Evolutionary conservation across 129 eudicot genomes (phyloP).

Genomic region (Artemisia annua): DNA sequence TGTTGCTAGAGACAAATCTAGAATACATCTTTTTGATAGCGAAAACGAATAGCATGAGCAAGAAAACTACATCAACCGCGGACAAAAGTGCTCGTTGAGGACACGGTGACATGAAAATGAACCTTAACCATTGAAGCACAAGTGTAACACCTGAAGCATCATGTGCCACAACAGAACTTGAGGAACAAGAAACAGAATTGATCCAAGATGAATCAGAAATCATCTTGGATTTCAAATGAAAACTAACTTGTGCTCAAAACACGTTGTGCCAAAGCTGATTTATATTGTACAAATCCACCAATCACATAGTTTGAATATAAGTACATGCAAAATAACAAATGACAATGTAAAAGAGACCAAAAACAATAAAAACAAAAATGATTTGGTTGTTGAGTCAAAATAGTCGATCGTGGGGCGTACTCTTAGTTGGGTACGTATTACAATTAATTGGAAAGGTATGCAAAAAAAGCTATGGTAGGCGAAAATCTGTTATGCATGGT

Average conservation of each 20-base stretch:
- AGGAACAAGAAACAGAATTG: not conserved
- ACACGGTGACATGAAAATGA: slow-evolving; percentile 71
- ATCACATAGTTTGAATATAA: not conserved
- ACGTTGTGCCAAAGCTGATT: not conserved
- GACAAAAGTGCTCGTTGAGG: slow-evolving; percentile 64
- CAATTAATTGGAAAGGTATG: too few species aligned
- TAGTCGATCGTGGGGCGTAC: too few species aligned
- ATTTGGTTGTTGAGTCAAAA: slow-evolving; percentile 7
- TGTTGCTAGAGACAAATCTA: slow-evolving; percentile 34
- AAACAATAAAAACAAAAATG: not conserved
- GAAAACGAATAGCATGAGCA: slow-evolving; percentile 42
- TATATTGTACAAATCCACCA: not conserved
- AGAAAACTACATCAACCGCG: slow-evolving; percentile 52
- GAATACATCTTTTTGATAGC: slow-evolving; percentile 48
- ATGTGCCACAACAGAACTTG: not conserved
- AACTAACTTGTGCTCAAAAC: not conserved
- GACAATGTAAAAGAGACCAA: not conserved
- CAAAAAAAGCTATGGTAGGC: too few species aligned
- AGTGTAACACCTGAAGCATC: slow-evolving; percentile 19
- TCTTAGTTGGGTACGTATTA: too few species aligned
- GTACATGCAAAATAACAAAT: not conserved
- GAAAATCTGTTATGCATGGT: too few species aligned
- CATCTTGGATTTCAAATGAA: not conserved
- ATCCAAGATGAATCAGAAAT: slow-evolving; percentile 8
- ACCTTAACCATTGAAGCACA: slow-evolving; percentile 54